A percentile compares a stretch with the other conserved stretches of the same genome.
phyloP scores from a whole-genome alignment of 257 asterid species.

The Perilla frutescens region DNA sequence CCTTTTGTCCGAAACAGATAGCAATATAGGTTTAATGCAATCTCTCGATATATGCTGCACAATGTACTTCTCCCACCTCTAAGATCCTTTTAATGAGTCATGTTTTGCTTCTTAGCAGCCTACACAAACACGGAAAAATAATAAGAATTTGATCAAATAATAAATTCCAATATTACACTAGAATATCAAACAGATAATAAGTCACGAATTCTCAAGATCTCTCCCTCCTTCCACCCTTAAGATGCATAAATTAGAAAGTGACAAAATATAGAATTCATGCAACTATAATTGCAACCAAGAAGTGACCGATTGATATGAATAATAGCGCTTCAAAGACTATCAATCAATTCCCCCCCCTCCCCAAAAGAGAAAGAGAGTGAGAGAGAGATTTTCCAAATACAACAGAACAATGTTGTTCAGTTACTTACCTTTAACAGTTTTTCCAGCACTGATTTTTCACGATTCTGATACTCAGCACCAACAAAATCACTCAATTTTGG shows the following conservation, averaged over 20 bases:
- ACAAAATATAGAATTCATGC: no score
- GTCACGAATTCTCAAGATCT: no score
- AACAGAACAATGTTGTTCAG: not conserved
- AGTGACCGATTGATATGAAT: not conserved
- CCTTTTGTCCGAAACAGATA: not conserved
- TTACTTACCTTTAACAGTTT: conserved; percentile 69
- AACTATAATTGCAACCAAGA: no score
- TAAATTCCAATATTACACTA: no score
- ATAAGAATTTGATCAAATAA: not conserved
- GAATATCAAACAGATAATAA: no score
- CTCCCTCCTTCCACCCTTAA: no score
- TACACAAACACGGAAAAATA: not conserved
- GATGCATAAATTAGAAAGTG: no score
- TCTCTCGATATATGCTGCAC: not conserved
- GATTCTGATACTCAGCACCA: conserved; percentile 72
- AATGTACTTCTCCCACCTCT: conserved; percentile 4
- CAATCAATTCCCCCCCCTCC: no score
- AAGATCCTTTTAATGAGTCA: conserved; percentile 30
- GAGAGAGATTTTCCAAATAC: no score
- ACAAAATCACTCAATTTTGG: conserved; percentile 58
- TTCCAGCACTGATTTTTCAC: conserved; percentile 78
- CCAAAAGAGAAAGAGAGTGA: no score
- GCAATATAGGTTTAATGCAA: not conserved
- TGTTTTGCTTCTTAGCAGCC: conserved; percentile 45
- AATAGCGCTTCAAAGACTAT: not conserved